Conservation (phyloP, 805 yeast genomes). For the Hanseniaspora valbyensis region DNA sequence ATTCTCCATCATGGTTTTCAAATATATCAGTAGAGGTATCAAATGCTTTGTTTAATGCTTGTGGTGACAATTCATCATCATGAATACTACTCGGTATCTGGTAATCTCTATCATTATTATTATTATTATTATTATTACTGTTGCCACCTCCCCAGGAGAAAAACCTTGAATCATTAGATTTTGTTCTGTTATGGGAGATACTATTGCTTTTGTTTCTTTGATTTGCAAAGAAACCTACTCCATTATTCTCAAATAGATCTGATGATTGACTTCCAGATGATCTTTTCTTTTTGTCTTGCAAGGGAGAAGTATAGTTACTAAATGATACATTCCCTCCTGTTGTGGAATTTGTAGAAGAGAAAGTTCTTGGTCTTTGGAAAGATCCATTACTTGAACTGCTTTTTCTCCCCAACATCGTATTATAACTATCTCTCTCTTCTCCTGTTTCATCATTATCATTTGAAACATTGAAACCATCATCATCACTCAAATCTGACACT, state of each 20-base stretch:
- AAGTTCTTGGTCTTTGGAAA: no score
- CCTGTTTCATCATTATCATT: conserved; percentile 18
- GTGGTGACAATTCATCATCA: conserved; percentile 12
- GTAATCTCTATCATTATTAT: neutral
- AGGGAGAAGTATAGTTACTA: no score
- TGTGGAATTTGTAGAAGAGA: no score
- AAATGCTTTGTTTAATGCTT: conserved; percentile 9
- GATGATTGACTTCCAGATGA: no score
- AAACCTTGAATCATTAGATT: conserved; percentile 9
- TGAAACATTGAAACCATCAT: conserved; percentile 31
- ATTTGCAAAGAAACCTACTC: no score
- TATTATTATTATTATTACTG: neutral
- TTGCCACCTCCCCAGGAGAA: conserved; percentile 6
- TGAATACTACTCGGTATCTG: neutral
- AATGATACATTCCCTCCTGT: no score
- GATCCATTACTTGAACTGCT: neutral
- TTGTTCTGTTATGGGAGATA: conserved; percentile 3
- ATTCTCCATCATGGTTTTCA: neutral
- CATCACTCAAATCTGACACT: conserved; percentile 48
- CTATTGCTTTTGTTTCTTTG: conserved; percentile 4
- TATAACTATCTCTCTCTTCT: neutral
- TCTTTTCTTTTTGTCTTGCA: no score
- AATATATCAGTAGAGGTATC: conserved; percentile 5
- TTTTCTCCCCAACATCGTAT: neutral
- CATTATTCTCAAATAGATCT: no score